Percentiles rank a stretch among this genome's conserved stretches.
phyloP scores from a whole-genome alignment of 2,329 filamentous ascomycete genomes.

The Phyllosticta capitalensis region DNA sequence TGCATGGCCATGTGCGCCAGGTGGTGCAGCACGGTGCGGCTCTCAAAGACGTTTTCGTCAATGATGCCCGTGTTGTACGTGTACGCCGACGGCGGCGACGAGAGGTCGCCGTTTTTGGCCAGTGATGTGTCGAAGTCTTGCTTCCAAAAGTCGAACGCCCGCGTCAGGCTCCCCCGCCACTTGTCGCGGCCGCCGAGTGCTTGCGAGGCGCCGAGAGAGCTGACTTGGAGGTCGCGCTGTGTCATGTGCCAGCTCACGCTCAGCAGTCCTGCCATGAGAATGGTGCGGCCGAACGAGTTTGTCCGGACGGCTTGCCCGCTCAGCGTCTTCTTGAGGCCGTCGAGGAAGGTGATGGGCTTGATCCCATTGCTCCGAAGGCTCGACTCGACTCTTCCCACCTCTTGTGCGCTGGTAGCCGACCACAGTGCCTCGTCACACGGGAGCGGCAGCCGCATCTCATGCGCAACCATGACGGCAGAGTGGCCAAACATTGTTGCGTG shows the following conservation, averaged over 20 bases:
- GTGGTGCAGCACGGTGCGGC: constrained; percentile 80
- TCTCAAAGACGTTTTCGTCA: constrained; percentile 73
- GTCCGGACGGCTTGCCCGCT: constrained; percentile 79
- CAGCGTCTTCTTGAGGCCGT: constrained; percentile 81
- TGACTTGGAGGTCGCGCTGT: constrained; percentile 86
- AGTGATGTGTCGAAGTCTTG: constrained; percentile 79
- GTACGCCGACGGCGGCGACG: constrained; percentile 20
- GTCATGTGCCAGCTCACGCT: constrained; percentile 98
- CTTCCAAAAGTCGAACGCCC: constrained; percentile 91
- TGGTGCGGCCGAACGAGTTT: constrained; percentile 85
- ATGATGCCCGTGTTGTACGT: constrained; percentile 26
- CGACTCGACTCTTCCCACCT: constrained; percentile 75
- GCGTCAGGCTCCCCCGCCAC: constrained; percentile 76
- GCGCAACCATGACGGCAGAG: constrained; percentile 91
- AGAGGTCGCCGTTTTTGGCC: constrained; percentile 40
- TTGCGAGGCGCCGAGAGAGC: constrained; percentile 69
- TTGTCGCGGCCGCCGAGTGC: constrained; percentile 80
- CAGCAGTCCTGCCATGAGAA: constrained; percentile 86
- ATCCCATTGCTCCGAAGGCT: constrained; percentile 72
- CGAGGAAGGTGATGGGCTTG: constrained; percentile 78
- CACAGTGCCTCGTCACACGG: constrained; percentile 90
- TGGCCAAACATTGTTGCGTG: constrained; percentile 98
- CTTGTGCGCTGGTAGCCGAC: constrained; percentile 78
- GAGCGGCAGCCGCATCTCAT: constrained; percentile 83
- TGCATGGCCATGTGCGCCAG: constrained; percentile 97